Base-by-base conservation (phyloP, 2,329 filamentous ascomycete genomes). In the Sporothrix curviconia region DNA sequence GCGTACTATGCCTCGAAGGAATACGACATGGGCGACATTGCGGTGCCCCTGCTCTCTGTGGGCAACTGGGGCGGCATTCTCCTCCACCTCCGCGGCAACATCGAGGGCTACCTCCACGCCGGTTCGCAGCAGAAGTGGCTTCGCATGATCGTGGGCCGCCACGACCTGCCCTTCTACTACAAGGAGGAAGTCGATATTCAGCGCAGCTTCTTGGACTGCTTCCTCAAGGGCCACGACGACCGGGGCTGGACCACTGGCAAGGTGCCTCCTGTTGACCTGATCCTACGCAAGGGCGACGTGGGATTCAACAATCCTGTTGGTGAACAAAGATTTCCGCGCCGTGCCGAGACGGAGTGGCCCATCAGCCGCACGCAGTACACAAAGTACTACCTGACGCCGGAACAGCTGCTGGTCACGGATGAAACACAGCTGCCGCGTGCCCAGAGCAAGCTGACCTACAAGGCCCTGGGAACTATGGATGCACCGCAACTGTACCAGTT, bases 161-260 rank as follows among this genome's bases (percentile, higher is more conserved):
- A 90, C 61, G 86, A 89, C 63, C 73, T 89, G 1, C 86, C 86
- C 0, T 89, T 89, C 67, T 90, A 88, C 70, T 87, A 88, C 66
- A 68, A 78, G 1, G 82, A 88, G 49, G 83, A 88, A 61, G 85
- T 87, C 0, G 82, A 86, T 60, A 63, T 89, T 0, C 86, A 89
- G 65, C 76, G 74, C 47, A 82, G 79, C 62, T 90, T 90, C 67
- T 71, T 89, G 0, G 83, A 88, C 59, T 85, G 85, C 0, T 90
- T 90, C 65, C 75, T 90, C 36, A 89, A 88, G 63, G 82, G 76
- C 1, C 76, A 88, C 0, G 86, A 89, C 63, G 71, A 74, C 0
- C 74, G 73, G 0, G 83, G 83, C n/a, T 87, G 84, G 83, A 77
- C 76, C 0, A 64, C 71, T 9, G 82, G 85, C 25, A 81, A 82